A percentile compares a stretch with the other conserved stretches of the same genome.
Conservation (phyloP, 805 yeast species). For the Candida ipomoeae region DNA sequence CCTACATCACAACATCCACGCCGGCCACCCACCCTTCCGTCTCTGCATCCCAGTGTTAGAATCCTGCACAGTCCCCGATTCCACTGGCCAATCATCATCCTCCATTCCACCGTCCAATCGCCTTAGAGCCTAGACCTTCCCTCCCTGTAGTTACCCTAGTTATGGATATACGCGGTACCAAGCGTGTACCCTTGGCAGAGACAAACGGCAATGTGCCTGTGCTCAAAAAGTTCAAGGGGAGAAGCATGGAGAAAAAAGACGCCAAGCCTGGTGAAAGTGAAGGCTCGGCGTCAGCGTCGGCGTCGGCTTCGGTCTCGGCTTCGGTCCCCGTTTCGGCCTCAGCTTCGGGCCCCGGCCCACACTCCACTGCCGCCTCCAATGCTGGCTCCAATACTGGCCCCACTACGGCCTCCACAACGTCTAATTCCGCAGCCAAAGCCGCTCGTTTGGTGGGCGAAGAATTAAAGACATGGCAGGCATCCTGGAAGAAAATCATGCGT, state of each 20-base stretch:
- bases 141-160: too few species aligned
- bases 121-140: too few species aligned
- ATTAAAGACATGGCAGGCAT: constrained; percentile 56
- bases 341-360: too few species aligned
- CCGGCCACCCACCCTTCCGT: too few species aligned
- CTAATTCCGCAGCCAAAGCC: constrained; percentile 11
- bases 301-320: too few species aligned
- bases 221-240: constrained; percentile 26
- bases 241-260: neutral
- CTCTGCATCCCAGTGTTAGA: too few species aligned
- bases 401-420: neutral
- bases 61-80: too few species aligned
- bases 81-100: too few species aligned
- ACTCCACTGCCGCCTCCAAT: neutral
- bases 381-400: neutral
- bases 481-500: constrained; percentile 60
- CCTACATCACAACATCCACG: neutral
- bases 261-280: neutral
- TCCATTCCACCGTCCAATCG: too few species aligned
- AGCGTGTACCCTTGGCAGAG: constrained; percentile 37
- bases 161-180: constrained; percentile 1
- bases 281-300: neutral
- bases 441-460: constrained; percentile 43
- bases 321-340: too few species aligned
- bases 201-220: constrained; percentile 37